phyloP scores from a whole-genome alignment of 1,284 basidiomycete genomes.

The Cutaneotrichosporon sp. region DNA sequence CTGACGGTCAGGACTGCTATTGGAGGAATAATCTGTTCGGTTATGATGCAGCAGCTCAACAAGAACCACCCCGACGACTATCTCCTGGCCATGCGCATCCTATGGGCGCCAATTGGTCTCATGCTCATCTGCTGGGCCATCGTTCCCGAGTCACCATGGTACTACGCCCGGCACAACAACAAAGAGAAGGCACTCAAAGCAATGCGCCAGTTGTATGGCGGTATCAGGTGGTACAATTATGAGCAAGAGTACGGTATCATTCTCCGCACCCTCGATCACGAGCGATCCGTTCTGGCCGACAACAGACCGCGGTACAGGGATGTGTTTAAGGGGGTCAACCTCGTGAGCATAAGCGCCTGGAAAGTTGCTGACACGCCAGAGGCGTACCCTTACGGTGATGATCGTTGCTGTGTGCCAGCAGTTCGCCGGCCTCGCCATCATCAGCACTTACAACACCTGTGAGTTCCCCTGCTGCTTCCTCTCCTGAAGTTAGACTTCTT shows the following conservation, averaged over 20 bases:
- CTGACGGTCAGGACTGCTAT: conserved; percentile 1
- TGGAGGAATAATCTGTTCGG: background rate
- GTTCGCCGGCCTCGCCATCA: conserved; percentile 21
- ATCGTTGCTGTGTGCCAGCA: conserved; percentile 14
- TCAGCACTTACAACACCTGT: conserved; percentile 25
- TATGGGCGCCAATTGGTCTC: conserved; percentile 15
- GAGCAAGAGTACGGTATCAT: conserved; percentile 31
- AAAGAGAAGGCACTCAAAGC: conserved; percentile 20
- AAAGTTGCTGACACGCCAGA: background rate
- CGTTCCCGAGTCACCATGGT: conserved; percentile 19
- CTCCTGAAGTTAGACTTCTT: conserved; percentile 18
- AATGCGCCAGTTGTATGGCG: conserved; percentile 22
- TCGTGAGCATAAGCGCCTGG: conserved; percentile 3
- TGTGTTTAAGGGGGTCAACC: conserved; percentile 20
- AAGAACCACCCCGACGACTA: conserved; percentile 11
- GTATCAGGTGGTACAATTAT: conserved; percentile 27
- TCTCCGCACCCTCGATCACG: conserved; percentile 22
- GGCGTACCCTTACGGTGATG: conserved; percentile 20
- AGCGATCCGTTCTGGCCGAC: conserved; percentile 4
- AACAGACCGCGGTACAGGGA: conserved; percentile 3
- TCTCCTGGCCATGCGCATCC: conserved; percentile 11
- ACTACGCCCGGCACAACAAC: conserved; percentile 19
- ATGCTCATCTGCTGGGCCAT: conserved; percentile 12
- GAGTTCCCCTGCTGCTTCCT: background rate
- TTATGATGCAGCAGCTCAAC: conserved; percentile 19